Percentiles rank a stretch among this genome's conserved stretches.
These are phyloP conservation scores for Colletotrichum tofieldiae DNA, from an alignment of 2,329 filamentous ascomycete genomes.

Conservation along the genomic window DNA sequence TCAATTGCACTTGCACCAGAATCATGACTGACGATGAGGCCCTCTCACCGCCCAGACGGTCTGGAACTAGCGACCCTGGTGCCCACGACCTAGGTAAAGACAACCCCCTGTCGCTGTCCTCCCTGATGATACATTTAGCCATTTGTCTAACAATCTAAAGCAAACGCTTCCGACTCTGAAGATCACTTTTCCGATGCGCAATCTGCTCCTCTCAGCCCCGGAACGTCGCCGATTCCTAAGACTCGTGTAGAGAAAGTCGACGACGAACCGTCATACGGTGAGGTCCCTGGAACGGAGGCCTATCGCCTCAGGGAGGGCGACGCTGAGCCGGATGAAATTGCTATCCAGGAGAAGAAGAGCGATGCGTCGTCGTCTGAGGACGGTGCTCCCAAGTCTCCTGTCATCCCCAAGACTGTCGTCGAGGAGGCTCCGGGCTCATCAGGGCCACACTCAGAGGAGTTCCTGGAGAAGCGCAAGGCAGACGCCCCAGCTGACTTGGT, in stretches of 20 bases:
- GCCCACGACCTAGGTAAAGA: slow-evolving; percentile 71
- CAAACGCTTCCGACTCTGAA: slow-evolving; percentile 75
- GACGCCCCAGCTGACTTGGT: slow-evolving; percentile 70
- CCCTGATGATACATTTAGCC: slow-evolving; percentile 14
- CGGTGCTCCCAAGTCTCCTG: slow-evolving; percentile 47
- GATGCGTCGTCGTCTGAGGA: slow-evolving; percentile 47
- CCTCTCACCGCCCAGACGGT: slow-evolving; percentile 58
- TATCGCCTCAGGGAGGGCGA: slow-evolving; percentile 70
- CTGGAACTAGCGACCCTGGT: slow-evolving; percentile 68
- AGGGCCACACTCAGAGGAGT: slow-evolving; percentile 61
- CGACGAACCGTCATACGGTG: slow-evolving; percentile 71
- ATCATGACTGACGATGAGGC: slow-evolving; percentile 55
- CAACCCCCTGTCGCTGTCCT: slow-evolving; percentile 13
- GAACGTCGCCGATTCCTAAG: slow-evolving; percentile 69
- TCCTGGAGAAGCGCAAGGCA: slow-evolving; percentile 62
- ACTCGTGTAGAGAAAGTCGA: slow-evolving; percentile 73
- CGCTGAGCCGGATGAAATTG: slow-evolving; percentile 74
- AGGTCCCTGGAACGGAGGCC: slow-evolving; percentile 74
- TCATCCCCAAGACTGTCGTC: slow-evolving; percentile 68
- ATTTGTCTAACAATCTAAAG: slow-evolving; percentile 49
- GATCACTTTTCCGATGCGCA: slow-evolving; percentile 80
- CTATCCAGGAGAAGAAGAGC: slow-evolving; percentile 53
- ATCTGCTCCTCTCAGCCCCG: slow-evolving; percentile 63
- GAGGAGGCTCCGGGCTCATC: slow-evolving; percentile 66
- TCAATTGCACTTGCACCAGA: slow-evolving; percentile 4